Base-by-base conservation (phyloP, 2,329 filamentous ascomycete genomes). In the Paraphaeosphaeria sporulosa region DNA sequence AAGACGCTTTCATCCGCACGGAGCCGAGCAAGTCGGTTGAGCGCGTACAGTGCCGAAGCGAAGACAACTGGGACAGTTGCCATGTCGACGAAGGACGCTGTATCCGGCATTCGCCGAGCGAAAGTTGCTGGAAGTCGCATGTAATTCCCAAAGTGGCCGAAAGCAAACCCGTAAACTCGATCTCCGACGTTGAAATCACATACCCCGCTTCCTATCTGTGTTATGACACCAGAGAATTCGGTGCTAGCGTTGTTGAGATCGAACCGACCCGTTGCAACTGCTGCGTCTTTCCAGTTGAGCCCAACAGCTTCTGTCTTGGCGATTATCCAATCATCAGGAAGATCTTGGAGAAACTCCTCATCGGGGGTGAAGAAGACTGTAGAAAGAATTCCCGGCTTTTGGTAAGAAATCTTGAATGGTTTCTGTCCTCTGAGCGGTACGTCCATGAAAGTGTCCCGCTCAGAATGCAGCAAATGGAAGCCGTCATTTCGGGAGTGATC, bases 41-140 rank as follows among this genome's bases (percentile, higher is more conserved):
- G 40, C 4, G 58, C 59, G 56, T 70, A 67, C 8, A 75, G 54
- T 0, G 64, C 66, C 2, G 72, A 73, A 15, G 55, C 46, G 27
- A 62, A 75, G 1, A 62, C 64, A 1, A 61, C 10, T 2, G 64
- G 60, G 21, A 76, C 57, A 25, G 69, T 69, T 3, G 70, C 62
- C 21, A 66, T 59, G n/a, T 69, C 65, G 12, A 38, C 30, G 21
- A 23, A 40, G 19, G 36, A 27, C 9, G 51, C 53, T 12, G 15
- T 40, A 4, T 36, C 38, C 9, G 25, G 38, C 46, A 56, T 38
- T 17, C 34, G 25, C 9, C 49, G 57, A 23, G 17, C 30, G 5
- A 17, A 21, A 21, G n/a, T 21, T 23, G 44, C 57, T 3, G 51
- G 34, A 3, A 40, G 19, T 21, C 52, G 51, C n/a, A 43, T 25